Conservation (phyloP, 2,329 filamentous ascomycete genomes). For the Pseudogymnoascus sp. region DNA sequence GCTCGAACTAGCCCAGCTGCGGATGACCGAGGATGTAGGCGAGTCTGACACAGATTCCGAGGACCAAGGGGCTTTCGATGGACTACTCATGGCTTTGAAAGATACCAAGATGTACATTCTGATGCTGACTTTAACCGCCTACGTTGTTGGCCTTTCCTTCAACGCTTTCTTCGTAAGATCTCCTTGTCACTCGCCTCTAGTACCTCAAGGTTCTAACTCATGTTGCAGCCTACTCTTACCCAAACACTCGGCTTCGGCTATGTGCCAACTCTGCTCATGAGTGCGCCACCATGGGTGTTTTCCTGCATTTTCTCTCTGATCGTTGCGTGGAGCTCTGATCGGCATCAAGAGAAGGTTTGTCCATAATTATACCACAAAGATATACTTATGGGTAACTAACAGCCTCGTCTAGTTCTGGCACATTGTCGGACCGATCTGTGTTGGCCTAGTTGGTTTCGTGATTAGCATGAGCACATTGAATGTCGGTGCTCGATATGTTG, state of each 20-base stretch:
- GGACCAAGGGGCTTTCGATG: constrained; percentile 44
- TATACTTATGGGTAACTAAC: constrained; percentile 50
- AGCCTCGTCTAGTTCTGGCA: constrained; percentile 49
- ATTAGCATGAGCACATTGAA: constrained; percentile 24
- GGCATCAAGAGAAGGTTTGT: constrained; percentile 39
- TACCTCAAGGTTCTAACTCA: neutral
- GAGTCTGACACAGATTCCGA: constrained; percentile 46
- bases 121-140: constrained; percentile 55
- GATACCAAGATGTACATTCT: constrained; percentile 57
- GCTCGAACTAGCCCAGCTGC: constrained; percentile 44
- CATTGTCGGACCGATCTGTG: constrained; percentile 23
- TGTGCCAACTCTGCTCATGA: constrained; percentile 48
- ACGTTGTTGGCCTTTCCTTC: constrained; percentile 51
- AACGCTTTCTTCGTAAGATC: constrained; percentile 48
- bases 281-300: constrained; percentile 52
- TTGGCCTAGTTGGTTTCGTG: constrained; percentile 28
- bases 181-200: neutral
- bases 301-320: constrained; percentile 49
- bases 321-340: constrained; percentile 50
- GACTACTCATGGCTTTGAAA: constrained; percentile 51
- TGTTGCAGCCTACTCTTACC: constrained; percentile 26
- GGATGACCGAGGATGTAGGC: constrained; percentile 51
- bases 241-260: constrained; percentile 45
- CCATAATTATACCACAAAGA: constrained; percentile 42
- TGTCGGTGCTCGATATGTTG: constrained; percentile 27